These are phyloP conservation scores for Boechera retrofracta DNA, from an alignment of 345 rosid species.

Conservation along the genomic window DNA sequence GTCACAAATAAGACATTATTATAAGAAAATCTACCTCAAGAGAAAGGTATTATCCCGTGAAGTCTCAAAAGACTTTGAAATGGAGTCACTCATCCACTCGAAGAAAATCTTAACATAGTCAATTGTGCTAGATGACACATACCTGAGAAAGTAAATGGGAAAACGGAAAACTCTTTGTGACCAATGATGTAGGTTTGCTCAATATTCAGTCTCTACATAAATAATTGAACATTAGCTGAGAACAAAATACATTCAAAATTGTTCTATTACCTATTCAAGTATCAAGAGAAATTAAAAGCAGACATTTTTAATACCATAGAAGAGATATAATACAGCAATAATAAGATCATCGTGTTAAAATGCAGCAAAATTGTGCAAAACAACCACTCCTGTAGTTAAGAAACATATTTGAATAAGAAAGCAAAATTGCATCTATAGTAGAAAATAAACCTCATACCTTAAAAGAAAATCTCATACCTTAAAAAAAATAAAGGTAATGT, in stretches of 20 bases:
- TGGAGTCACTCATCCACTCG: conserved; percentile 99
- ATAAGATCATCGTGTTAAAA: conserved; percentile 11
- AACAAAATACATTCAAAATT: not conserved
- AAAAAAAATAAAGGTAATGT: no score
- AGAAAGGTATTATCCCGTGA: conserved; percentile 98
- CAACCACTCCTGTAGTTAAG: conserved; percentile 33
- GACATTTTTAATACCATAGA: not conserved
- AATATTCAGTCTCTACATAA: no score
- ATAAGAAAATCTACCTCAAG: conserved; percentile 59
- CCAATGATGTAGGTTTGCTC: no score
- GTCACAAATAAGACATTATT: not conserved
- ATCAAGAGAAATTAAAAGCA: conserved; percentile 67
- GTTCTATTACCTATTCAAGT: conserved; percentile 76
- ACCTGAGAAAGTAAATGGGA: conserved; percentile 88
- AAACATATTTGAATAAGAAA: conserved; percentile 85
- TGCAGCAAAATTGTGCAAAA: not conserved
- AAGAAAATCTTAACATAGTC: conserved; percentile 97
- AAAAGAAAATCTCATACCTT: no score
- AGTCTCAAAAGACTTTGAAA: conserved; percentile 95
- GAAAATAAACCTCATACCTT: conserved; percentile 28
- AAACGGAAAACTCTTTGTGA: no score
- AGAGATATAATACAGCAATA: conserved; percentile 38
- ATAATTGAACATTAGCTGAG: no score
- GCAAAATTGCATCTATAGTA: conserved; percentile 78
- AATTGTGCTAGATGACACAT: conserved; percentile 91